Conservation (phyloP, 805 yeast genomes). For the Danielia reshetovae region DNA sequence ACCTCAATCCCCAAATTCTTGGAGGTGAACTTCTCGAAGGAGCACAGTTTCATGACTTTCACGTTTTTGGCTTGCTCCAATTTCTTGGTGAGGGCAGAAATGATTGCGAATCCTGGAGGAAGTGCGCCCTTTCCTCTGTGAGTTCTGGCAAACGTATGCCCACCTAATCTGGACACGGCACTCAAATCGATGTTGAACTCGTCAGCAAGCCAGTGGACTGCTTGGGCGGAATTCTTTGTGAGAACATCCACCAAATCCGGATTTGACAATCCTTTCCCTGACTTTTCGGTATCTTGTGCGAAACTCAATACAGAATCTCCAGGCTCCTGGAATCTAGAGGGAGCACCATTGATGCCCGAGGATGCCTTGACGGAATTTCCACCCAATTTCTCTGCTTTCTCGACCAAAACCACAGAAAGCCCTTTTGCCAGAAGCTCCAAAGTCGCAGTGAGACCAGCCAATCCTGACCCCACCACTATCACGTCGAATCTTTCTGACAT, state of each 20-base stretch:
- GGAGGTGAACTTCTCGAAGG: conserved; percentile 17
- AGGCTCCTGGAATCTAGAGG: conserved; percentile 24
- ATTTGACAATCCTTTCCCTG: conserved; percentile 30
- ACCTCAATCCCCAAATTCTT: conserved; percentile 40
- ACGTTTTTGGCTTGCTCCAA: conserved; percentile 28
- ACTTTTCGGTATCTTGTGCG: conserved; percentile 25
- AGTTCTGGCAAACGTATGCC: conserved; percentile 38
- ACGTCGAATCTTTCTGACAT: too few species aligned
- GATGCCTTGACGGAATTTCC: conserved; percentile 63
- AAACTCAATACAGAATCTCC: conserved; percentile 27
- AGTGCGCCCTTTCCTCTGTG: conserved; percentile 39
- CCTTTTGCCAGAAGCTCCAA: conserved; percentile 34
- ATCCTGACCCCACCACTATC: conserved; percentile 51
- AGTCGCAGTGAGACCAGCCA: conserved; percentile 51
- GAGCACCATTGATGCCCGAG: conserved; percentile 52
- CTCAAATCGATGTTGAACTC: conserved; percentile 26
- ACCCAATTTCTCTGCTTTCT: conserved; percentile 47
- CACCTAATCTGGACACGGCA: conserved; percentile 34
- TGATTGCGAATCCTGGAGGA: conserved; percentile 60
- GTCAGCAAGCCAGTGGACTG: conserved; percentile 31
- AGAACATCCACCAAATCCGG: conserved; percentile 23
- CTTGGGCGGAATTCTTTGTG: conserved; percentile 23
- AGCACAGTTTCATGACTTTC: conserved; percentile 13
- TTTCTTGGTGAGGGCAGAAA: conserved; percentile 40
- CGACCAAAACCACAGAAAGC: conserved; percentile 43